These are phyloP conservation scores for Zasmidium cellare DNA, from an alignment of 2,329 filamentous ascomycete species.

Conservation along the genomic window DNA sequence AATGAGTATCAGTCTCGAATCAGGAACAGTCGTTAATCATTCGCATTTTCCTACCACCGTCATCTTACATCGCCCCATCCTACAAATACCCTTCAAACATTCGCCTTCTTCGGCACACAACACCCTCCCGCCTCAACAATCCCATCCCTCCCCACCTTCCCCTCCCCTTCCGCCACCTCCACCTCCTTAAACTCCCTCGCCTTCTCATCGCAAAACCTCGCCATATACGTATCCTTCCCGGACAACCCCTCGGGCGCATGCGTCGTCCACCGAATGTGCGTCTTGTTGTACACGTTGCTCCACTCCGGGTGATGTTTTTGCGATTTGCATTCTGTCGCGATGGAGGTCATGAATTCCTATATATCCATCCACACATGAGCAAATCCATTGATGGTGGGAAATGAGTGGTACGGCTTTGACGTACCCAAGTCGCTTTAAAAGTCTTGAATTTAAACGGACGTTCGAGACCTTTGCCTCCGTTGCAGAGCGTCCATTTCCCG, in stretches of 20 bases:
- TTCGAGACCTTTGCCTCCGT: constrained; percentile 36
- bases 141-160: constrained; percentile 12
- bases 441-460: constrained; percentile 40
- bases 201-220: constrained; percentile 59
- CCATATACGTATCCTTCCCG: constrained; percentile 62
- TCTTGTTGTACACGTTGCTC: constrained; percentile 74
- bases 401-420: too few relatives aligned
- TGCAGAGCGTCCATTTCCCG: constrained; percentile 35
- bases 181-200: constrained; percentile 30
- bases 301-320: constrained; percentile 74
- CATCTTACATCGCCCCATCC: neutral
- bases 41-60: too few relatives aligned
- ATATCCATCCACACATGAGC: too few relatives aligned
- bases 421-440: constrained; percentile 43
- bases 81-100: neutral
- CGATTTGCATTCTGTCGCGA: constrained; percentile 66
- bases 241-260: constrained; percentile 68
- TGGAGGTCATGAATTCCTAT: constrained; percentile 76
- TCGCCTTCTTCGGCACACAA: constrained; percentile 16
- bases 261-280: constrained; percentile 72
- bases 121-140: constrained; percentile 21
- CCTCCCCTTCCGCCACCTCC: constrained; percentile 12
- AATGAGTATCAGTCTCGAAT: too few relatives aligned
- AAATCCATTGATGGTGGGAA: too few relatives aligned
- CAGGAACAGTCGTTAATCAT: too few relatives aligned